These are phyloP conservation scores for Eragrostis nindensis DNA, from an alignment of 176 grass and related monocot genomes.

Conservation along the genomic window DNA sequence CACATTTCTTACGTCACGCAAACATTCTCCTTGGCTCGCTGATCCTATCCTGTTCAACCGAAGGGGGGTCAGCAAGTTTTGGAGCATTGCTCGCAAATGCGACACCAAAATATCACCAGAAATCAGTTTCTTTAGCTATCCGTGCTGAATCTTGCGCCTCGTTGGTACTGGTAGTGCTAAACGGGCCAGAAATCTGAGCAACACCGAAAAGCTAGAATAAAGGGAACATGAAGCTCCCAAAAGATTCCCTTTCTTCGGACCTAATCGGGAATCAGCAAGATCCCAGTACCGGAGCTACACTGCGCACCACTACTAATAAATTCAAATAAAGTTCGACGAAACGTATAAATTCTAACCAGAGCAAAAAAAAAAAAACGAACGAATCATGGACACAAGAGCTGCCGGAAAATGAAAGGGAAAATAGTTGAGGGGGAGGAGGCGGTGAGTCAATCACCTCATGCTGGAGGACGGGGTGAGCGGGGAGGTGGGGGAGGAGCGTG, in stretches of 20 bases:
- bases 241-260: not conserved
- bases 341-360: not conserved
- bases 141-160: not conserved
- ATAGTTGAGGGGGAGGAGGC: not conserved
- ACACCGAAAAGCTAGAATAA: not conserved
- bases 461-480: slow-evolving; percentile 51
- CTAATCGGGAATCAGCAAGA: not conserved
- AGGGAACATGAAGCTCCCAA: too few species aligned
- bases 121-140: not conserved
- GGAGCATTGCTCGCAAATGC: not conserved
- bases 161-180: too few species aligned
- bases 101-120: not conserved
- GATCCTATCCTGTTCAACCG: not conserved
- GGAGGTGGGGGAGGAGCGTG: slow-evolving; percentile 46
- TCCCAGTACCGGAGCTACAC: not conserved
- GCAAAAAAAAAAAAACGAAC: not conserved
- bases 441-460: slow-evolving; percentile 16
- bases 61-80: not conserved
- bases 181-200: not conserved
- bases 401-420: too few species aligned
- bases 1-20: not conserved
- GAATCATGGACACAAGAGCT: slow-evolving; percentile 8
- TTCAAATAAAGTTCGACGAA: not conserved
- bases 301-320: not conserved
- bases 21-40: not conserved